A percentile compares a stretch with the other conserved stretches of the same genome.
Conservation (phyloP, 2,329 filamentous ascomycete genomes). For the Scleromitrula shiraiana region DNA sequence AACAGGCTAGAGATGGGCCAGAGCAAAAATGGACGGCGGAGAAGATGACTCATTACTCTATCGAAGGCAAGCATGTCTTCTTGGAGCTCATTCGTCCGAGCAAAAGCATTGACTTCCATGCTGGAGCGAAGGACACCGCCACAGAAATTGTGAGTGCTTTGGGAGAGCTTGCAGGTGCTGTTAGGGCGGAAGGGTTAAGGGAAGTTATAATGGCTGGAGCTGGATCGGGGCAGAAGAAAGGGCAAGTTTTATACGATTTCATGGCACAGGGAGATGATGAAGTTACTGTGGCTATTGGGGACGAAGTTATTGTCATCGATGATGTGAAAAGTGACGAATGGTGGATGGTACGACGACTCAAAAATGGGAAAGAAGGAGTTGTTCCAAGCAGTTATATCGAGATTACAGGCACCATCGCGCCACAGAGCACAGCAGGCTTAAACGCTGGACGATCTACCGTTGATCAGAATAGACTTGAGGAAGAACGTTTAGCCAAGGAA, state of each 20-base stretch:
- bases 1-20: slow-evolving; percentile 72
- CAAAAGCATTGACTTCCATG: slow-evolving; percentile 94
- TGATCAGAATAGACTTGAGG: slow-evolving; percentile 71
- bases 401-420: slow-evolving; percentile 58
- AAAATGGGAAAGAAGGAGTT: slow-evolving; percentile 90
- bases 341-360: slow-evolving; percentile 90
- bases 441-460: slow-evolving; percentile 59
- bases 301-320: slow-evolving; percentile 86
- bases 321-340: slow-evolving; percentile 92
- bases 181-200: slow-evolving; percentile 71
- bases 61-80: slow-evolving; percentile 97
- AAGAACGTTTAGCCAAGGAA: slow-evolving; percentile 76
- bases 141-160: slow-evolving; percentile 84
- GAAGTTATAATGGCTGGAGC: slow-evolving; percentile 80
- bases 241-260: slow-evolving; percentile 87
- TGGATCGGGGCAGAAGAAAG: slow-evolving; percentile 66
- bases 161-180: slow-evolving; percentile 81
- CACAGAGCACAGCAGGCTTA: slow-evolving; percentile 44
- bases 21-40: slow-evolving; percentile 91
- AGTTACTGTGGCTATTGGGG: slow-evolving; percentile 80
- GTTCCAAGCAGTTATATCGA: slow-evolving; percentile 97
- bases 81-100: slow-evolving; percentile 85
- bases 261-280: slow-evolving; percentile 95
- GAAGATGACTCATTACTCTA: slow-evolving; percentile 93
- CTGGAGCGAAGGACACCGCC: slow-evolving; percentile 92